A percentile compares a stretch with the other conserved stretches of the same genome.
Evolutionary conservation across 2,329 filamentous ascomycete genomes (phyloP).

Genomic region (Aspergillus felis): DNA sequence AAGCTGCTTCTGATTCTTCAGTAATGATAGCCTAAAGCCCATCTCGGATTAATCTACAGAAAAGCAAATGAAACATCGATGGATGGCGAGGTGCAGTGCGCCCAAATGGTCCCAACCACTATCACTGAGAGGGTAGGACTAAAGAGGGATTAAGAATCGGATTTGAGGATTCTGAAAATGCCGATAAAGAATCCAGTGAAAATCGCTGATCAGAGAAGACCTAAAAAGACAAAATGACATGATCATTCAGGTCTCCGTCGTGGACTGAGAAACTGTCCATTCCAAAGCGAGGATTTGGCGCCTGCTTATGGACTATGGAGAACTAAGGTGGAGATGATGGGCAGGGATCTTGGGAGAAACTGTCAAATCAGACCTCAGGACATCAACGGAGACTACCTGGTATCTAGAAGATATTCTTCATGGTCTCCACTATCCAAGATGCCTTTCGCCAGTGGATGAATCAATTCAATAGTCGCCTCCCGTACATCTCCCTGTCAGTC

Average conservation of each 20-base stretch:
- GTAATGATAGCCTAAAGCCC: background rate
- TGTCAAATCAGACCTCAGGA: slow-evolving; percentile 6
- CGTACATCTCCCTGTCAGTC: background rate
- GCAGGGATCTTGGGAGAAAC: slow-evolving; percentile 7
- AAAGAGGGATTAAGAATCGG: background rate
- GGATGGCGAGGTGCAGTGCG: background rate
- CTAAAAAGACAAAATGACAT: background rate
- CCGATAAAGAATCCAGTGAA: background rate
- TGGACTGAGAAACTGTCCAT: background rate
- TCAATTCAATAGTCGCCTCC: background rate
- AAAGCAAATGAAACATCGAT: background rate
- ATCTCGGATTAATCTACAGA: too few species aligned
- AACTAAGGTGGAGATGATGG: slow-evolving; percentile 3
- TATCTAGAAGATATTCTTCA: slow-evolving; percentile 1
- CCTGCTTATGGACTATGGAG: background rate
- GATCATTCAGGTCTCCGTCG: background rate
- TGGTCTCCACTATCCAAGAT: slow-evolving; percentile 5
- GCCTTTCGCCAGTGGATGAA: background rate
- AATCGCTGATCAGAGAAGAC: background rate
- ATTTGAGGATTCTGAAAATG: background rate
- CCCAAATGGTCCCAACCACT: background rate
- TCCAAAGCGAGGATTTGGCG: background rate
- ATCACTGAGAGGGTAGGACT: background rate
- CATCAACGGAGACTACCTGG: background rate
- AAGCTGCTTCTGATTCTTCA: background rate